phyloP scores from a whole-genome alignment of 139 green algal genomes.

The Chlorella sp. region DNA sequence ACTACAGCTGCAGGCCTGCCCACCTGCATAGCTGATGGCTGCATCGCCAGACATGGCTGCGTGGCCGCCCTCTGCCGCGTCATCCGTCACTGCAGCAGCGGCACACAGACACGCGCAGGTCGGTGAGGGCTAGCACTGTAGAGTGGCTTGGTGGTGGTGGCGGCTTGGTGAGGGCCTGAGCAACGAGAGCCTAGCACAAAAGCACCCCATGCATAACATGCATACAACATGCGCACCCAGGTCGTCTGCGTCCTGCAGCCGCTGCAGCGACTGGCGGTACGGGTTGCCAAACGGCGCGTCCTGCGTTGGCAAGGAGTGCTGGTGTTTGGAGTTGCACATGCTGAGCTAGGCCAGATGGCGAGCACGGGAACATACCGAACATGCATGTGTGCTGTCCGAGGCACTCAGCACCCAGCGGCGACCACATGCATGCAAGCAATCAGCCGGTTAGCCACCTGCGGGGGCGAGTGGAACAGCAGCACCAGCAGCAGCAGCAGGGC shows the following conservation, averaged over 20 bases:
- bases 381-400: too few species aligned
- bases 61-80: constrained; percentile 14
- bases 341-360: not conserved
- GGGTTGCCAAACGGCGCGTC: constrained; percentile 52
- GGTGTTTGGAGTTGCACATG: not conserved
- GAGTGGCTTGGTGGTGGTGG: too few species aligned
- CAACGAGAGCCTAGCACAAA: too few species aligned
- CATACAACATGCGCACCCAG: constrained; percentile 5
- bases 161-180: too few species aligned
- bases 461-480: constrained; percentile 65
- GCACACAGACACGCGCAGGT: not conserved
- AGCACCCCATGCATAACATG: too few species aligned
- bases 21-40: constrained; percentile 25
- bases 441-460: not conserved
- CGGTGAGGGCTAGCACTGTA: not conserved
- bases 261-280: constrained; percentile 53
- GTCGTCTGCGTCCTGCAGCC: constrained; percentile 46
- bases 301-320: not conserved
- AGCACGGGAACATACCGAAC: not conserved
- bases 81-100: not conserved
- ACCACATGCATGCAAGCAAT: too few species aligned
- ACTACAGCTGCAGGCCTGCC: not conserved
- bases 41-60: not conserved
- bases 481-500: constrained; percentile 66
- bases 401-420: too few species aligned